Percentiles rank a stretch among this genome's conserved stretches.
These are phyloP conservation scores for Coffea canephora DNA, from an alignment of 257 asterid species.

Conservation along the genomic window DNA sequence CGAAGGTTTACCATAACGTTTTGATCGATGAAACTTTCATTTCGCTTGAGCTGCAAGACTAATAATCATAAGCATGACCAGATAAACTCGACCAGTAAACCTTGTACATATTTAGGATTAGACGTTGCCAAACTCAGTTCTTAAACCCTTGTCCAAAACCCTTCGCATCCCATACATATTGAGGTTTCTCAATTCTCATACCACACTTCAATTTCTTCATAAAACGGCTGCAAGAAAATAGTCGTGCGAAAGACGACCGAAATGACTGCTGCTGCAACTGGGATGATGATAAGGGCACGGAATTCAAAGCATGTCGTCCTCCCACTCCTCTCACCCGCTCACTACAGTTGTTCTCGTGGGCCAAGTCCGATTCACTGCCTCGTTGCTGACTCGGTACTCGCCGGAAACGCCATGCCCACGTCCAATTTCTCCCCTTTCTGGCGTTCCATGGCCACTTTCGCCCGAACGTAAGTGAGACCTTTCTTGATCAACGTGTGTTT, in stretches of 20 bases:
- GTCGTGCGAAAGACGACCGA: neutral
- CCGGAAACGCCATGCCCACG: neutral
- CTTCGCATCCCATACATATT: too few species aligned
- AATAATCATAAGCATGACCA: too few species aligned
- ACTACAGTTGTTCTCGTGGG: neutral
- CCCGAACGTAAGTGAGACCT: neutral
- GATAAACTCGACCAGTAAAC: too few species aligned
- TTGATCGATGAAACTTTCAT: too few species aligned
- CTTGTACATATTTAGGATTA: too few species aligned
- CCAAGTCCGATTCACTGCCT: neutral
- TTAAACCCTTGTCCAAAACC: too few species aligned
- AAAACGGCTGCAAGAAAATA: too few species aligned
- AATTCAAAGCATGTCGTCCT: neutral
- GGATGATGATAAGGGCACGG: neutral
- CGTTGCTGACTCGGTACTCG: neutral
- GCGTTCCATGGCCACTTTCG: constrained; percentile 1
- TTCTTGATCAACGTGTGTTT: neutral
- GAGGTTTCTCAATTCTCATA: too few species aligned
- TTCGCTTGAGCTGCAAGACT: too few species aligned
- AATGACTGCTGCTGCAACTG: neutral
- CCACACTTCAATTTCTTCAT: too few species aligned
- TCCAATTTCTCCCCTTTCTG: neutral
- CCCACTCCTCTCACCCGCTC: neutral
- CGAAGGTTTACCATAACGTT: too few species aligned
- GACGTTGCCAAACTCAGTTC: too few species aligned